phyloP scores from a whole-genome alignment of 345 rosid genomes.

The Populus euphratica region DNA sequence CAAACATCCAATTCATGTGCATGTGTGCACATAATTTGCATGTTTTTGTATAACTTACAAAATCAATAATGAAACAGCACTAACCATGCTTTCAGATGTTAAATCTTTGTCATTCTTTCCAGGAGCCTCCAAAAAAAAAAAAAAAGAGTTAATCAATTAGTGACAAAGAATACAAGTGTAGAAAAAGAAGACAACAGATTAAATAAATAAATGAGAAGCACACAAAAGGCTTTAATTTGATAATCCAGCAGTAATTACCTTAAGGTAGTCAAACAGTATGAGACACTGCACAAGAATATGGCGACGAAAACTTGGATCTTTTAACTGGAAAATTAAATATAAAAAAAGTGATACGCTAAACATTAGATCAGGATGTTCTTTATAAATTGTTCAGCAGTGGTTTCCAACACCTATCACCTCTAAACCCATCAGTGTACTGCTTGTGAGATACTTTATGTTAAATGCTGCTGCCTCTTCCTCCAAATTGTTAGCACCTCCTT shows the following conservation, averaged over 20 bases:
- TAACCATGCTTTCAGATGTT: conserved; percentile 91
- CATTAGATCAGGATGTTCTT: conserved; percentile 11
- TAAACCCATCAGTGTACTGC: conserved; percentile 97
- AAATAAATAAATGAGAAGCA: conserved; percentile 5
- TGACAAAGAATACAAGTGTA: background rate
- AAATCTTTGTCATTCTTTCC: conserved; percentile 94
- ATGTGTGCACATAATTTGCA: background rate
- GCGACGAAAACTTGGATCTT: conserved; percentile 95
- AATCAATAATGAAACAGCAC: conserved; percentile 28
- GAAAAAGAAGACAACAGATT: background rate
- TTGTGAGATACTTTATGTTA: conserved; percentile 90
- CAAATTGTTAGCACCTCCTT: conserved; percentile 81
- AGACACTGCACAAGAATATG: conserved; percentile 97
- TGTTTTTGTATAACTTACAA: conserved; percentile 5
- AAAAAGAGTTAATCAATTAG: conserved; percentile 13
- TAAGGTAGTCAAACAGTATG: conserved; percentile 84
- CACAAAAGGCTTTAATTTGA: background rate
- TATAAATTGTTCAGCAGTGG: conserved; percentile 10
- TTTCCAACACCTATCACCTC: conserved; percentile 50
- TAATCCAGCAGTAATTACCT: conserved; percentile 44
- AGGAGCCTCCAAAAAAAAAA: conserved; percentile 55
- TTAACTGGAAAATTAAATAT: conserved; percentile 51
- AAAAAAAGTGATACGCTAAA: background rate
- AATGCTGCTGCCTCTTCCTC: conserved; percentile 94
- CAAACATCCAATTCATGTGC: background rate